These are phyloP conservation scores for Penicillium polonicum DNA, from an alignment of 2,329 filamentous ascomycete species.

Conservation along the genomic window DNA sequence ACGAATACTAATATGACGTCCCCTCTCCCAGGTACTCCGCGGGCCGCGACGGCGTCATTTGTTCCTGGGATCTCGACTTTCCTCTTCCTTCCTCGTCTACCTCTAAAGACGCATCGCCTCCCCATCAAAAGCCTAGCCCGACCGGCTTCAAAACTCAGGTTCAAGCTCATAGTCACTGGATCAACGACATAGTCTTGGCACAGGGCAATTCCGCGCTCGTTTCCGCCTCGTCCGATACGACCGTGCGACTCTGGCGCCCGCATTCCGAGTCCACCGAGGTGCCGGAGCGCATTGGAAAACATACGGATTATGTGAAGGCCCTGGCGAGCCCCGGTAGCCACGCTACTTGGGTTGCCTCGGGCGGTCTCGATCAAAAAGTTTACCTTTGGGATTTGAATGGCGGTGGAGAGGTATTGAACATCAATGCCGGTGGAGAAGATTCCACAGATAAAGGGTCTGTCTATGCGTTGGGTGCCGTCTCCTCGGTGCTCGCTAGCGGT, in stretches of 20 bases:
- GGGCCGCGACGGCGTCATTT: slow-evolving; percentile 91
- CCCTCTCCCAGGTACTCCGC: slow-evolving; percentile 73
- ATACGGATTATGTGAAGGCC: slow-evolving; percentile 95
- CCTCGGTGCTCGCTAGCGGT: slow-evolving; percentile 81
- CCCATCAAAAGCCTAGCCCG: slow-evolving; percentile 34
- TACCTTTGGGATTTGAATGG: slow-evolving; percentile 92
- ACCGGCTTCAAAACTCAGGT: slow-evolving; percentile 62
- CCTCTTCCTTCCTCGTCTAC: slow-evolving; percentile 35
- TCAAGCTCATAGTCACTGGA: slow-evolving; percentile 90
- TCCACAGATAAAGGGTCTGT: slow-evolving; percentile 86
- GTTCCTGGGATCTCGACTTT: slow-evolving; percentile 77
- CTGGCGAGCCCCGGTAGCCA: slow-evolving; percentile 72
- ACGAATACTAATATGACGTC: slow-evolving; percentile 23
- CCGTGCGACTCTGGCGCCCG: slow-evolving; percentile 90
- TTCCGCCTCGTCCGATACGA: slow-evolving; percentile 89
- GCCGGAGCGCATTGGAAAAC: slow-evolving; percentile 80
- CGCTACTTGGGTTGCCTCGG: slow-evolving; percentile 86
- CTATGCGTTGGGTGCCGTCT: slow-evolving; percentile 80
- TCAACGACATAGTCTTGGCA: slow-evolving; percentile 85
- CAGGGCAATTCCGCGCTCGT: slow-evolving; percentile 76
- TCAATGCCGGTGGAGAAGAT: slow-evolving; percentile 74
- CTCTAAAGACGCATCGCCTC: slow-evolving; percentile 23
- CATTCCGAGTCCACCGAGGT: slow-evolving; percentile 61
- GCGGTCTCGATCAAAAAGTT: slow-evolving; percentile 88
- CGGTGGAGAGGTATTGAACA: slow-evolving; percentile 79